Conservation (phyloP, 768 basidiomycete species). For the Paxillus involutus region DNA sequence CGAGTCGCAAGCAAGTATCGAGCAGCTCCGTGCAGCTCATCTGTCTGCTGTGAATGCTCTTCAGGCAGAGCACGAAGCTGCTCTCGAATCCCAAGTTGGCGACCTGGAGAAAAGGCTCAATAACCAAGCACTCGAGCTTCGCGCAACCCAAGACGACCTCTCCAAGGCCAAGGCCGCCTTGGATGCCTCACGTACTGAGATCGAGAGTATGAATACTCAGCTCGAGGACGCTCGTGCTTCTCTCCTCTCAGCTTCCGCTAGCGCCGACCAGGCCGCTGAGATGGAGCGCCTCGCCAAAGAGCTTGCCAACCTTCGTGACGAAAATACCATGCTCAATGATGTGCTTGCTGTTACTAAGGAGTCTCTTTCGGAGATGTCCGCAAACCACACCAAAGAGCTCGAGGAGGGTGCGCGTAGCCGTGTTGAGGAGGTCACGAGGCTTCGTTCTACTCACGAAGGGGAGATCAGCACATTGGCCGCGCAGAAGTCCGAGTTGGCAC, state of each 20-base stretch:
- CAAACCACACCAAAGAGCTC: constrained; percentile 69
- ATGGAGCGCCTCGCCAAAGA: constrained; percentile 57
- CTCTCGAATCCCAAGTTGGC: constrained; percentile 55
- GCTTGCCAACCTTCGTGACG: constrained; percentile 63
- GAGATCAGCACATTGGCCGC: constrained; percentile 55
- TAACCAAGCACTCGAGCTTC: constrained; percentile 67
- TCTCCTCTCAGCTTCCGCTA: constrained; percentile 39
- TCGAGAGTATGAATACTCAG: constrained; percentile 57
- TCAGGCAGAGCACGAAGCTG: constrained; percentile 61
- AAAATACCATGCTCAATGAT: constrained; percentile 63
- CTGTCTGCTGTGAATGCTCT: constrained; percentile 59
- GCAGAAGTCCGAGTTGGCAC: constrained; percentile 62
- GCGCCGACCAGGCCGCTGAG: constrained; percentile 53
- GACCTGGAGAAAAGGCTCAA: constrained; percentile 62
- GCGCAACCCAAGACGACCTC: constrained; percentile 84
- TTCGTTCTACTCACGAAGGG: constrained; percentile 58
- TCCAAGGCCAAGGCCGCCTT: constrained; percentile 66
- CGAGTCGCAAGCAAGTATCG: constrained; percentile 62
- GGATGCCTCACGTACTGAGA: constrained; percentile 51
- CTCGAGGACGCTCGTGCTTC: constrained; percentile 60
- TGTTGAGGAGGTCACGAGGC: constrained; percentile 67
- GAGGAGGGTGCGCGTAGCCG: constrained; percentile 71
- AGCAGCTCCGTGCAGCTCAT: constrained; percentile 67
- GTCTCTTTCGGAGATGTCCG: constrained; percentile 67
- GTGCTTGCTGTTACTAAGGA: constrained; percentile 68